Conservation (phyloP, 768 basidiomycete species). For the Chalciporus sphaerocephalus region DNA sequence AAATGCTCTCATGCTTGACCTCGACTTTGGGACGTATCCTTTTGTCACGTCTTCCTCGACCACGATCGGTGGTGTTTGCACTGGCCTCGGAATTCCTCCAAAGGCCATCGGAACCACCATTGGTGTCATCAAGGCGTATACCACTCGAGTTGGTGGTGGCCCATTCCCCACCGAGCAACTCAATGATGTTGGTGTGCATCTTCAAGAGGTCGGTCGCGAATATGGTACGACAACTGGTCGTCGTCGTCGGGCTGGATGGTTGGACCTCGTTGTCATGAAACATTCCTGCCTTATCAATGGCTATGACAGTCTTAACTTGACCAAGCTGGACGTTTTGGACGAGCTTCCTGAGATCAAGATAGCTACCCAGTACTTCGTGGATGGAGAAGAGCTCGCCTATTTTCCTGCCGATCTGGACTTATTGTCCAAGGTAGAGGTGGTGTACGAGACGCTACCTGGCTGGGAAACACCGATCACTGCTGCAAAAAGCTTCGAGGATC, state of each 20-base stretch:
- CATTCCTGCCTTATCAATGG: conserved; percentile 94
- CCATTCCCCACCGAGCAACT: conserved; percentile 97
- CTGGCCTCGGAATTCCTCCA: conserved; percentile 95
- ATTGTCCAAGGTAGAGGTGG: conserved; percentile 74
- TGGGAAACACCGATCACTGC: conserved; percentile 80
- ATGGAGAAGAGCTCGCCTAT: conserved; percentile 72
- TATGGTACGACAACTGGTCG: conserved; percentile 93
- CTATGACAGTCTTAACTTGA: conserved; percentile 89
- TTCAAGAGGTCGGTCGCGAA: conserved; percentile 93
- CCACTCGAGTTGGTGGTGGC: conserved; percentile 96
- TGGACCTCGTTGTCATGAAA: conserved; percentile 92
- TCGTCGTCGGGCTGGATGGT: conserved; percentile 91
- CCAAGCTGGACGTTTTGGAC: conserved; percentile 93
- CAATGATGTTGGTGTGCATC: conserved; percentile 74
- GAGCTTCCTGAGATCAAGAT: conserved; percentile 82
- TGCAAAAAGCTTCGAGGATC: conserved; percentile 57
- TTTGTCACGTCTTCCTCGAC: conserved; percentile 96
- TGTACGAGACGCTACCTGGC: conserved; percentile 85
- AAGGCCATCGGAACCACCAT: conserved; percentile 79
- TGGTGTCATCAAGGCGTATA: conserved; percentile 97
- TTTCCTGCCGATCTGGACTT: conserved; percentile 91
- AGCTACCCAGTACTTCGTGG: conserved; percentile 70
- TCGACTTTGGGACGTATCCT: conserved; percentile 98
- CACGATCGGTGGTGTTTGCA: conserved; percentile 91
- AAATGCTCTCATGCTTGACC: conserved; percentile 96